A percentile compares a stretch with the other conserved stretches of the same genome.
Conservation (phyloP, 352 stramenopile genomes). For the Phytophthora quininea region DNA sequence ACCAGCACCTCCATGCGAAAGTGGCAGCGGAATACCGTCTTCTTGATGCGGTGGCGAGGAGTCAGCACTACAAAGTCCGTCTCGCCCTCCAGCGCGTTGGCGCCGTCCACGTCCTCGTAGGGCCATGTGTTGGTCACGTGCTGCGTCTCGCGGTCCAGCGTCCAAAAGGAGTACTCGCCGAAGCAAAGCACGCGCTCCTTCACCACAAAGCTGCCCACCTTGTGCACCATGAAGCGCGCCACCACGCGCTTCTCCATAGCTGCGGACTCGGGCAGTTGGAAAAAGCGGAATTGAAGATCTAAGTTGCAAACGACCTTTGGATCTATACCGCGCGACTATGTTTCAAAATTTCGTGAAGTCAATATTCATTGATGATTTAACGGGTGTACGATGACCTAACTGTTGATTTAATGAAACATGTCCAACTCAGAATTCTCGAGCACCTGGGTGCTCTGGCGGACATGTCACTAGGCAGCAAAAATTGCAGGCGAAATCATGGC, state of each 20-base stretch:
- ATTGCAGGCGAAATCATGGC: background rate
- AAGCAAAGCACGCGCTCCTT: slow-evolving; percentile 87
- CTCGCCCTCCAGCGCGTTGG: slow-evolving; percentile 68
- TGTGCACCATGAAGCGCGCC: slow-evolving; percentile 86
- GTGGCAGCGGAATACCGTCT: slow-evolving; percentile 79
- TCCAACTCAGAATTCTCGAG: too few relatives aligned
- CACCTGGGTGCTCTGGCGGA: too few relatives aligned
- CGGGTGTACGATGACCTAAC: too few relatives aligned
- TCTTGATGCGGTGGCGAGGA: slow-evolving; percentile 80
- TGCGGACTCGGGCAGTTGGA: background rate
- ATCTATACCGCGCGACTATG: too few relatives aligned
- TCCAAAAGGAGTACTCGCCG: slow-evolving; percentile 75
- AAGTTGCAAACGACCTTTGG: background rate
- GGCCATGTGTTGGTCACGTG: slow-evolving; percentile 82
- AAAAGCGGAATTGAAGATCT: background rate
- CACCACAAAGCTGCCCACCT: slow-evolving; percentile 83
- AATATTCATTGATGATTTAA: background rate
- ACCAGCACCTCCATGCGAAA: slow-evolving; percentile 87
- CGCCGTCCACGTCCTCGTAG: slow-evolving; percentile 78
- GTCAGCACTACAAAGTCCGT: slow-evolving; percentile 83
- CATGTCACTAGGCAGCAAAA: too few relatives aligned
- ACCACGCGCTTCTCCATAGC: slow-evolving; percentile 67
- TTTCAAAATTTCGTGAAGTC: background rate
- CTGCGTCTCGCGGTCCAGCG: slow-evolving; percentile 71
- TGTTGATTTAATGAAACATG: too few relatives aligned